Evolutionary conservation across 192 early-diverging fungal genomes (phyloP), one percentile per base, ranked within the genome.

Genomic region (Chytriomyces sp.): DNA sequence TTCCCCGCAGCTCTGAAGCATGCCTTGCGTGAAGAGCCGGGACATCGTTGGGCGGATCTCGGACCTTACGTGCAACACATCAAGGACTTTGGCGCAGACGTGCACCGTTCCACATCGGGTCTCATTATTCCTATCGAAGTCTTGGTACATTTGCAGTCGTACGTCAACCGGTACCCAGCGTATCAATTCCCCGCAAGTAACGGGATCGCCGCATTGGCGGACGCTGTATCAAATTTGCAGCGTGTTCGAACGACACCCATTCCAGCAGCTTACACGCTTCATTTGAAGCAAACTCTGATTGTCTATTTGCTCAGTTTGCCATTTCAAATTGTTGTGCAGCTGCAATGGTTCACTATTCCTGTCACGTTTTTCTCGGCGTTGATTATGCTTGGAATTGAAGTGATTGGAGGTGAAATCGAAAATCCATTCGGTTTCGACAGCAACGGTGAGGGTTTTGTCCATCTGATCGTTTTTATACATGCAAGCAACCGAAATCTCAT

Each of bases 331-430:
- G 90, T 94, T 20, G 67, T 70, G n/a, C 60, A 57, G 18, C 28
- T 83, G 7, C 62, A 49, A 48, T 91, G 87, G 77, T 76, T 84
- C 46, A 91, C 93, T 61, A 91, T 96, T 62, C 85, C 91, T 6
- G 75, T 94, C 13, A 85, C 89, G 61, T 84, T 89, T 62, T 81
- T 96, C 16, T 83, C 91, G 1, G 79, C 91, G 0, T 94, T 95
- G 66, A 80, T 72, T n/a, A 84, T 96, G 77, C 80, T 95, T 20
- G 96, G 96, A 74, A 94, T 98, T 68, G 91, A 95, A 64, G 81
- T 82, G 9, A 96, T 98, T 69, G 95, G 93, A 35, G 87, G 88
- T n/a, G 93, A 96, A 83, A 96, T 98, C 62, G 94, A 98, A 84
- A 96, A 97, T 79, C 95, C 95, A 9, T 96, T 97, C 78, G 93